A percentile compares a stretch with the other conserved stretches of the same genome.
phyloP scores from a whole-genome alignment of 257 asterid species.

The Vinca minor region DNA sequence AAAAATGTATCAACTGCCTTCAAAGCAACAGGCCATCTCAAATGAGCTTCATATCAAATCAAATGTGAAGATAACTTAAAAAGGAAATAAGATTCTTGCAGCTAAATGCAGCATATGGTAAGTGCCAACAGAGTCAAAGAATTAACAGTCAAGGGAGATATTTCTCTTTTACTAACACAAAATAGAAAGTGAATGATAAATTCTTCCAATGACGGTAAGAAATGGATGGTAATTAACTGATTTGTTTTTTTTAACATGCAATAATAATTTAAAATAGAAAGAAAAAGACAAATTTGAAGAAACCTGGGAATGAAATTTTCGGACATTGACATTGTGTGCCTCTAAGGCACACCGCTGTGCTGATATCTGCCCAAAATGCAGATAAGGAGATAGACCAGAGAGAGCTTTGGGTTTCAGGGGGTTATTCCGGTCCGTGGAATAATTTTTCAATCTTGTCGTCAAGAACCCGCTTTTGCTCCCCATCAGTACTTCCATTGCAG shows the following conservation, averaged over 20 bases:
- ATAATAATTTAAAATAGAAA: neutral
- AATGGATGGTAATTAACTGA: no score
- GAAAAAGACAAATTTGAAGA: neutral
- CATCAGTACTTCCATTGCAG: conserved; percentile 58
- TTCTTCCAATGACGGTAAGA: neutral
- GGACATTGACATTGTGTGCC: conserved; percentile 57
- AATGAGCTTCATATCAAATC: conserved; percentile 18
- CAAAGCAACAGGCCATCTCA: conserved; percentile 21
- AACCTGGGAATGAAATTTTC: conserved; percentile 62
- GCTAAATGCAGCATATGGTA: neutral
- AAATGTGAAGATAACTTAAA: neutral
- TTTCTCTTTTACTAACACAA: neutral
- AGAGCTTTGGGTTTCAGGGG: conserved; percentile 79
- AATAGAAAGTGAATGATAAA: neutral
- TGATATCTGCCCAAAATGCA: conserved; percentile 93
- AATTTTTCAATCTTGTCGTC: conserved; percentile 53
- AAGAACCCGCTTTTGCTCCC: conserved; percentile 69
- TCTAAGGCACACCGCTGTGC: conserved; percentile 92
- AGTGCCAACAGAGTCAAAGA: neutral
- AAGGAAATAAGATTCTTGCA: neutral
- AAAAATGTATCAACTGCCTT: conserved; percentile 78
- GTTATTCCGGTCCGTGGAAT: conserved; percentile 70
- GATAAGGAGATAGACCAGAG: conserved; percentile 90
- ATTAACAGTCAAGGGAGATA: neutral
- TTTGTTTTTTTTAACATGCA: neutral